These are phyloP conservation scores for Daldinia sp. DNA, from an alignment of 2,329 filamentous ascomycete genomes.

Conservation along the genomic window DNA sequence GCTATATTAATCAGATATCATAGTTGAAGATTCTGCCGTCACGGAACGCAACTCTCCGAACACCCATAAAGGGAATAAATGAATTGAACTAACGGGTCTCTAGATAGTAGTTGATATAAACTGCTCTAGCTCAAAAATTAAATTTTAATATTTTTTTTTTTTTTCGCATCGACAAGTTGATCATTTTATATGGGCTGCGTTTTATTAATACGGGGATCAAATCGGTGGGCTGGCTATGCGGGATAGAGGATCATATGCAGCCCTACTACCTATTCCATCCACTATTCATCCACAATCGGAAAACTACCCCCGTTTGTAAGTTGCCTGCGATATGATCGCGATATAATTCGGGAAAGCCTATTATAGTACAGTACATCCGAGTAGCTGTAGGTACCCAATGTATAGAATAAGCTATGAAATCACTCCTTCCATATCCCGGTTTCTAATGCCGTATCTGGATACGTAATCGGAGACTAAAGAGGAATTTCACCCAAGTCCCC, in stretches of 20 bases:
- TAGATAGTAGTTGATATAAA: conserved; percentile 1
- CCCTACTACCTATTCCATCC: conserved; percentile 16
- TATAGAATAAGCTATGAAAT: background rate
- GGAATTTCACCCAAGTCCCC: background rate
- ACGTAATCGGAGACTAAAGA: background rate
- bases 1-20: background rate
- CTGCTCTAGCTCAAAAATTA: background rate
- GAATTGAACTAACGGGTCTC: conserved; percentile 7
- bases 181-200: conserved; percentile 4
- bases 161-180: background rate
- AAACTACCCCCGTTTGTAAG: background rate
- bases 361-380: background rate
- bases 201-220: conserved; percentile 14
- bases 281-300: conserved; percentile 10
- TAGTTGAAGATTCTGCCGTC: conserved; percentile 17
- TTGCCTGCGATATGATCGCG: background rate
- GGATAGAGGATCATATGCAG: conserved; percentile 28
- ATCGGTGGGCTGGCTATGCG: conserved; percentile 10
- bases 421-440: background rate
- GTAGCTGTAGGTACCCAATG: background rate
- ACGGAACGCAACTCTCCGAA: conserved; percentile 31
- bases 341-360: no score
- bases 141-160: no score
- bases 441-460: background rate
- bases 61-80: conserved; percentile 21